Evolutionary conservation across 495 filamentous ascomycete genomes (phyloP), one percentile per base, ranked within the genome.

Genomic region (Penicillium riverlandense): DNA sequence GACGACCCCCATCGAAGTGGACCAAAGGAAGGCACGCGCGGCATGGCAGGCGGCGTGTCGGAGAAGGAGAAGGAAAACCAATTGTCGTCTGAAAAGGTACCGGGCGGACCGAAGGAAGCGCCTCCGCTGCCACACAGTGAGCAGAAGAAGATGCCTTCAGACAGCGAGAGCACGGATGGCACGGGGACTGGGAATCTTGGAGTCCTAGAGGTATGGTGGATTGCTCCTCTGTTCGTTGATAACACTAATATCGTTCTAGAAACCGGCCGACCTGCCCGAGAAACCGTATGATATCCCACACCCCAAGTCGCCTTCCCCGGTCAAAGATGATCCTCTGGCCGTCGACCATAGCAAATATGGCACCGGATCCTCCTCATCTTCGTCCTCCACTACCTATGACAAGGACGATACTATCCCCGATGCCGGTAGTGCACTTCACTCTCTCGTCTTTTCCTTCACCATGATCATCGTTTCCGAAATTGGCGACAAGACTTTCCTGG

Each of bases 391-490:
- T 22, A 44, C 43, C 27, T 45, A 51, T 29, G 65, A 14, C 67
- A 65, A 37, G 79, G 80, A 13, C 29, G 13, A 39, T 2, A 44
- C 22, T n/a, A n/a, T 40, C 1, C 28, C 41, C 2, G 82, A 83
- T 38, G 74, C 90, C 41, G 85, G 88, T 43, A 85, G 83, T 52
- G 86, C 90, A 0, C 74, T 96, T 42, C 92, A 98, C 63, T 97
- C 92, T 8, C 92, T 92, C 55, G 52, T 90, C 16, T 85, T 96
- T 38, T 92, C 92, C 7, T 80, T 96, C 41, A 88, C 90, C 45
- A 97, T 97, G 92, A 98, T 98, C 48, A 75, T 97, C 43, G 86
- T 97, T 54, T 96, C 92, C 48, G 92, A 98, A 61, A 82, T 98
- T 59, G 92, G 92, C 46, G 92, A 98, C 77, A 98, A 98, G 65